Evolutionary conservation across 495 filamentous ascomycete species (phyloP), one percentile per base, ranked within the genome.

Genomic region (Hypoxylon perforatum): DNA sequence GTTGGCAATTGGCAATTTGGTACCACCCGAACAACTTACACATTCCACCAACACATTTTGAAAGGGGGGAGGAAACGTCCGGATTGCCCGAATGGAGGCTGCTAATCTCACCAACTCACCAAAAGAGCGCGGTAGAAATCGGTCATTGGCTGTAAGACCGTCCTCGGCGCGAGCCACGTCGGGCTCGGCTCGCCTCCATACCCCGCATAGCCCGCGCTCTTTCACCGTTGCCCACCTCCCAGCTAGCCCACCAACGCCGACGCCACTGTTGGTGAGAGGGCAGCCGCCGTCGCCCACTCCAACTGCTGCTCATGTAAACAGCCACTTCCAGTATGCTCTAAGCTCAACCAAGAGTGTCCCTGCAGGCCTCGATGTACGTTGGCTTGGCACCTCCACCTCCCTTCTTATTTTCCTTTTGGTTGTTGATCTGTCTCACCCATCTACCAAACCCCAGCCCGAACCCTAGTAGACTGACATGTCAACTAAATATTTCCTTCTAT

Each of bases 191-290:
- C 55, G 54, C 41, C 54, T 23, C 14, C 62, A 65, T 48, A 55
- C 60, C 54, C 65, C 65, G 49, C 65, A 60, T 50, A 59, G 60
- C 19, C 59, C 65, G 52, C 55, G 65, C 22, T 54, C 65, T 58
- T 59, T 63, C 48, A 50, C 53, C 44, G 35, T 55, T 23, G 7
- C 52, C 39, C 49, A 38, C 39, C 47, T 45, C 52, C 36, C 60
- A 38, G 22, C 51, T 35, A 38, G 52, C n/a, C 60, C 60, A 11
- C 49, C 55, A 57, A 14, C 54, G 33, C 35, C 53, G 36, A 33
- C 39, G 14, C 48, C 28, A 4, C 38, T 42, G 54, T 53, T 49
- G 12, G 25, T 48, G 14, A 15, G 41, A 30, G 59, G 35, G 33
- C 63, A 33, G 30, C 56, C 48, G 17, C 35, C 56, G 8, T 50